Conservation (phyloP, 2,329 filamentous ascomycete species). For the Trichoderma simmonsii region DNA sequence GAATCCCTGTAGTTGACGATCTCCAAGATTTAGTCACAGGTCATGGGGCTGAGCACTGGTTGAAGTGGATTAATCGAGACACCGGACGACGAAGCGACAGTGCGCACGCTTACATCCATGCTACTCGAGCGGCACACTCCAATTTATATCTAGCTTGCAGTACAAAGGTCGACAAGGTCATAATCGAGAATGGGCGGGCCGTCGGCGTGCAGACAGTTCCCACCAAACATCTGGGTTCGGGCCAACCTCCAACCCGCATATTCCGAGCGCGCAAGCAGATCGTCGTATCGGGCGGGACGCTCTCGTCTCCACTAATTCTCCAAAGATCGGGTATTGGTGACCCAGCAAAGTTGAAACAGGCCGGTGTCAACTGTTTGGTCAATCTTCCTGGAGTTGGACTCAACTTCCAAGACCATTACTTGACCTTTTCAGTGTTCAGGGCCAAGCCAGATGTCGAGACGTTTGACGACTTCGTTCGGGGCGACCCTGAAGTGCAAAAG, state of each 20-base stretch:
- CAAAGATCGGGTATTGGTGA: conserved; percentile 58
- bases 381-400: conserved; percentile 49
- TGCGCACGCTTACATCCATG: conserved; percentile 31
- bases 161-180: conserved; percentile 41
- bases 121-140: conserved; percentile 29
- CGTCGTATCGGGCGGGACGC: conserved; percentile 44
- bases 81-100: conserved; percentile 24
- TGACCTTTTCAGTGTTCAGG: conserved; percentile 42
- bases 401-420: conserved; percentile 40
- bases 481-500: conserved; percentile 1
- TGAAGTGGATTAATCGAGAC: conserved; percentile 39
- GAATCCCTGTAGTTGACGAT: conserved; percentile 49
- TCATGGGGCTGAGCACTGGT: conserved; percentile 36
- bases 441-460: conserved; percentile 11
- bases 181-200: conserved; percentile 53
- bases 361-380: conserved; percentile 46
- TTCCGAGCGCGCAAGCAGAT: conserved; percentile 56
- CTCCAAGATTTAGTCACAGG: conserved; percentile 45
- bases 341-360: conserved; percentile 39
- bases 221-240: conserved; percentile 41
- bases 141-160: conserved; percentile 34
- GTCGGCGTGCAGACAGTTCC: conserved; percentile 53
- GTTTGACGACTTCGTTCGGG: conserved; percentile 3
- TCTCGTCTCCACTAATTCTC: conserved; percentile 50
- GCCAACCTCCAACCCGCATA: conserved; percentile 25